These are phyloP conservation scores for Penicillium flavigenum DNA, from an alignment of 495 filamentous ascomycete genomes.

Conservation along the genomic window DNA sequence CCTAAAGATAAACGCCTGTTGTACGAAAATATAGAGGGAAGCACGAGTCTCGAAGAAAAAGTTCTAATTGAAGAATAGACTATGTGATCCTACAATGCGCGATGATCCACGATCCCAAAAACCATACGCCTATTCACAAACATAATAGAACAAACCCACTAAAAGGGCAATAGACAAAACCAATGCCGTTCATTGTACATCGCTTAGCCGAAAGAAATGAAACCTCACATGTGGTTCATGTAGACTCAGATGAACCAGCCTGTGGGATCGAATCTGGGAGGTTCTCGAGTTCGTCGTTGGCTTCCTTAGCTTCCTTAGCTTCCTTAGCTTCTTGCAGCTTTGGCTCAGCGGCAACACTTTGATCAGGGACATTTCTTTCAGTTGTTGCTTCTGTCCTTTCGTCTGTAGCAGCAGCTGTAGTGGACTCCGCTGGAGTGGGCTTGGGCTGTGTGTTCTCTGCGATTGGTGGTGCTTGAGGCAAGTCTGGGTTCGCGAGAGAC, in stretches of 20 bases:
- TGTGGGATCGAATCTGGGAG: background rate
- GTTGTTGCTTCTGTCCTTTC: background rate
- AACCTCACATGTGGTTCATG: background rate
- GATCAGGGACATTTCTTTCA: background rate
- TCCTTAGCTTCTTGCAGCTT: background rate
- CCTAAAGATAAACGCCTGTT: background rate
- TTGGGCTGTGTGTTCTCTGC: background rate
- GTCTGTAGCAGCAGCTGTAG: background rate
- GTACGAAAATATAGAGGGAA: background rate
- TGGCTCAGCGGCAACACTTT: background rate
- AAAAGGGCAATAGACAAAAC: background rate
- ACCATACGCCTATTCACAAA: background rate
- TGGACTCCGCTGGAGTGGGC: background rate
- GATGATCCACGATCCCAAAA: background rate
- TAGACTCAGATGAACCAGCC: background rate
- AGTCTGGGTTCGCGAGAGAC: constrained; percentile 8
- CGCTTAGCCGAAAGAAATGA: background rate
- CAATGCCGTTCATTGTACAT: constrained; percentile 11
- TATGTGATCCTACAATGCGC: background rate
- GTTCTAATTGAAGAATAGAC: background rate
- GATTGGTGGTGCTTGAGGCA: background rate
- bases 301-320: background rate
- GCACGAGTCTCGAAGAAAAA: background rate
- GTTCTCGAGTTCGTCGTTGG: background rate
- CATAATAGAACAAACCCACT: background rate